These are phyloP conservation scores for Apiotrichum akiyoshidainum DNA, from an alignment of 1,284 basidiomycete species.

Conservation along the genomic window DNA sequence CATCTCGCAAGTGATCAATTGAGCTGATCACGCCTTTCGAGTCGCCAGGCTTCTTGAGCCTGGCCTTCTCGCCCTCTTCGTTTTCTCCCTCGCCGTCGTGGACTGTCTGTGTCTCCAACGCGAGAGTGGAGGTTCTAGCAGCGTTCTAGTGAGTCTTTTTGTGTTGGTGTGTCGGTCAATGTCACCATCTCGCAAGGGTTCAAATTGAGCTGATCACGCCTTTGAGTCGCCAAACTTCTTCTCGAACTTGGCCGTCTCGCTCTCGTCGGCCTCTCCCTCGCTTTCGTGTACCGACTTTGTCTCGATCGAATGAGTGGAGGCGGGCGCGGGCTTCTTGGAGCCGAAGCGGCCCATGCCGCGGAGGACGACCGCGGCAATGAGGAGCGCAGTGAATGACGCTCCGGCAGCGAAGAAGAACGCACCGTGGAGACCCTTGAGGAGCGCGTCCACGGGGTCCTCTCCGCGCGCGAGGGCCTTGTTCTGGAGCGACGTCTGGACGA, in stretches of 20 bases:
- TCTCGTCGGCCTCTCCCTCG: not conserved
- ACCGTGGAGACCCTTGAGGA: constrained; percentile 37
- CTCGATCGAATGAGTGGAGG: not conserved
- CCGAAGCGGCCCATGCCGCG: constrained; percentile 33
- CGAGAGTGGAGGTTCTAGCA: too few relatives aligned
- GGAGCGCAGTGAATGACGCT: constrained; percentile 31
- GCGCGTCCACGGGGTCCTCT: constrained; percentile 13
- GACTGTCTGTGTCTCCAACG: too few relatives aligned
- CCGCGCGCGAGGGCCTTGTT: constrained; percentile 23
- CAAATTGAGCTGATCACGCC: too few relatives aligned
- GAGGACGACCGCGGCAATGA: constrained; percentile 33
- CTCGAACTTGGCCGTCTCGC: not conserved
- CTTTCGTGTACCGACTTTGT: too few relatives aligned
- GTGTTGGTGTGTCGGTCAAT: too few relatives aligned
- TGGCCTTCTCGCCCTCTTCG: too few relatives aligned
- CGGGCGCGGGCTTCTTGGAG: constrained; percentile 4
- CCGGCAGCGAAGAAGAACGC: constrained; percentile 46
- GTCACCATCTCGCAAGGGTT: too few relatives aligned
- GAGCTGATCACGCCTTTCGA: too few relatives aligned
- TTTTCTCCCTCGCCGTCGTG: too few relatives aligned
- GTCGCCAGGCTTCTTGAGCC: too few relatives aligned
- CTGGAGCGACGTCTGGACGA: constrained; percentile 56
- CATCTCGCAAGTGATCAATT: too few relatives aligned
- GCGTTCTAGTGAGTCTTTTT: too few relatives aligned
- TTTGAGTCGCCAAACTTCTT: not conserved